Base-by-base conservation (phyloP, 768 basidiomycete genomes). In the Tricholoma hemisulphureum region DNA sequence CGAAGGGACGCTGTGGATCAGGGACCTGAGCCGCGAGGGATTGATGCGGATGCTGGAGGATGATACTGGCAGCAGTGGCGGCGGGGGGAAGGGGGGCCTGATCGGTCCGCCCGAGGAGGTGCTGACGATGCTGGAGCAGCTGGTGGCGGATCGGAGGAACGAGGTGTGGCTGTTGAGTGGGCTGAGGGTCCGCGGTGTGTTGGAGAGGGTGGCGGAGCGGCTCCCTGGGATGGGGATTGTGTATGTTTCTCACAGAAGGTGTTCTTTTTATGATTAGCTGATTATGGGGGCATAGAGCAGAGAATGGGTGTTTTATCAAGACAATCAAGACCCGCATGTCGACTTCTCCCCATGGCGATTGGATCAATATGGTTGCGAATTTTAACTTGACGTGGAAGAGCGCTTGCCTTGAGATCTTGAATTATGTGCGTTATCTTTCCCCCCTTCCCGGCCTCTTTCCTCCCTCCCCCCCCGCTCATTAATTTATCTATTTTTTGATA, bases 271-370 rank as follows among this genome's bases (percentile, higher is more conserved):
- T n/a, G 3, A 43, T 14, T n/a, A n/a, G n/a, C n/a, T n/a, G n/a
- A n/a, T n/a, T n/a, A n/a, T n/a, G n/a, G n/a, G n/a, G n/a, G 31
- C 21, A 21, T 55, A 89, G 87, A 1, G 91, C 91, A 0, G 93
- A 95, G 76, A 93, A 95, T 58, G 93, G 93, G 1, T 94, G 93
- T 68, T 94, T 85, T 68, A 82, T 93, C 66, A 89, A 85, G 73
- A 82, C 86, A 3, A 77, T 61, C 4, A 60, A 59, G 55, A 51
- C 53, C 13, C 49, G 51, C 7, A 32, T 46, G 6, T 74, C 32
- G 59, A 56, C 23, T 60, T 70, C 35, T 62, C 60, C 54, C 1
- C 61, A 59, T 11, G 66, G 67, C 14, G 69, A 81, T 39, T 95
- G 93, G 93, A 80, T 91, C 59, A 88, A 85, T 62, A 89, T 92